Percentiles rank a stretch among this genome's conserved stretches.
These are phyloP conservation scores for Aegilops tauschii DNA, from an alignment of 176 grass and related monocot genomes.

Conservation along the genomic window DNA sequence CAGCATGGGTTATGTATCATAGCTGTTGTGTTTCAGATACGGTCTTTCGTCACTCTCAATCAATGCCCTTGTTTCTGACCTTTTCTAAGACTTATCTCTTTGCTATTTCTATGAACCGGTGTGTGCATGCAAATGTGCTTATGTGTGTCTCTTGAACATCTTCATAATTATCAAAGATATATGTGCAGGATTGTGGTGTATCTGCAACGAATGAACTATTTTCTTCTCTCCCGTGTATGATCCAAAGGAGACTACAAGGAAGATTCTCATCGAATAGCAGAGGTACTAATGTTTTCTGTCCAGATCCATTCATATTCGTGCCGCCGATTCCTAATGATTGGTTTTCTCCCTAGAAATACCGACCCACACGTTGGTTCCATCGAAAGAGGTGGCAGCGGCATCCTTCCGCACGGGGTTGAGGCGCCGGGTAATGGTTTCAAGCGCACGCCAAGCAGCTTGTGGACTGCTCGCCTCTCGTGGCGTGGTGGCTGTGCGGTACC, in stretches of 20 bases:
- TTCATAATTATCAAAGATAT: background rate
- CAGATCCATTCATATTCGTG: background rate
- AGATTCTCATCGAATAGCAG: background rate
- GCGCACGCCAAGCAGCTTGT: conserved; percentile 32
- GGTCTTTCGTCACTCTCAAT: too few species aligned
- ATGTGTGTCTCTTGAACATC: background rate
- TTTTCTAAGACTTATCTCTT: too few species aligned
- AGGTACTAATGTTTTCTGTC: conserved; percentile 22
- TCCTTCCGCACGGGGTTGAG: conserved; percentile 49
- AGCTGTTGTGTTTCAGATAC: too few species aligned
- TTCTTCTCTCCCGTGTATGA: conserved; percentile 66
- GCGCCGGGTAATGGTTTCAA: conserved; percentile 56
- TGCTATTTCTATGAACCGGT: background rate
- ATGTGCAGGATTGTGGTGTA: conserved; percentile 54
- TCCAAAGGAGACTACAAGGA: conserved; percentile 41
- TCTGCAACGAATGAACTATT: conserved; percentile 56
- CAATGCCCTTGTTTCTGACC: too few species aligned
- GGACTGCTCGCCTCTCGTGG: conserved; percentile 70
- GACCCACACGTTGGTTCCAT: conserved; percentile 31
- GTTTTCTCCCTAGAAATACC: conserved; percentile 34
- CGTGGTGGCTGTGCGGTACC: conserved; percentile 50
- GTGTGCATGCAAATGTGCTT: background rate
- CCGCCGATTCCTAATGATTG: background rate
- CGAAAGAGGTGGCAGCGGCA: conserved; percentile 60
- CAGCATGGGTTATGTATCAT: too few species aligned